A percentile compares a stretch with the other conserved stretches of the same genome.
These are phyloP conservation scores for Theileria equi DNA, from an alignment of 169 alveolate species.

Conservation along the genomic window DNA sequence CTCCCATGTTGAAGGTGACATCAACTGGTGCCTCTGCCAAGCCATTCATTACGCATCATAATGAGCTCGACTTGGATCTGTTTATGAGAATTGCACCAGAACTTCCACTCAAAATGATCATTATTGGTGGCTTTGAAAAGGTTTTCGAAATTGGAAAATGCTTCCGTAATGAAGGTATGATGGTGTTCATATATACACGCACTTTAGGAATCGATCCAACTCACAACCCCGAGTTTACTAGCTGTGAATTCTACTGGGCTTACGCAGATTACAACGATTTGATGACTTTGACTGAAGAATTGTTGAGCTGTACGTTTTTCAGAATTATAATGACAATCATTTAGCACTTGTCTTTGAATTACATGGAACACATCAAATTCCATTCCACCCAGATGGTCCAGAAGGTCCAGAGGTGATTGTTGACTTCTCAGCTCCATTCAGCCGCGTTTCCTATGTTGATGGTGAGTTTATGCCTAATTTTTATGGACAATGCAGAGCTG, in stretches of 20 bases:
- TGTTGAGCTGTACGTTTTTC: conserved; percentile 73
- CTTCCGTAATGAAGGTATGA: conserved; percentile 90
- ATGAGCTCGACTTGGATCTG: conserved; percentile 84
- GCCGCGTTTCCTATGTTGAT: conserved; percentile 86
- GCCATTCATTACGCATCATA: conserved; percentile 89
- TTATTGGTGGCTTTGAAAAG: conserved; percentile 88
- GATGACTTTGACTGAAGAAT: conserved; percentile 86
- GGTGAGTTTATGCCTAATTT: conserved; percentile 4
- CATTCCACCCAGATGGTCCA: conserved; percentile 95
- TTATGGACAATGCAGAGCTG: conserved; percentile 54
- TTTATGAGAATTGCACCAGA: conserved; percentile 95
- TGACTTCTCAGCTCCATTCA: conserved; percentile 98
- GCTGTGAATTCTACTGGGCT: conserved; percentile 90
- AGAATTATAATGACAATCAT: conserved; percentile 3
- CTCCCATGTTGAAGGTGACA: conserved; percentile 89
- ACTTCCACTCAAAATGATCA: conserved; percentile 86
- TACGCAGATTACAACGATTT: conserved; percentile 90
- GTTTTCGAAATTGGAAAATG: conserved; percentile 93
- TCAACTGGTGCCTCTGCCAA: conserved; percentile 93
- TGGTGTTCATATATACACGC: neutral
- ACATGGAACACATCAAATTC: conserved; percentile 90
- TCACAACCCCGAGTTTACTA: conserved; percentile 92
- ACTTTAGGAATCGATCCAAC: conserved; percentile 71
- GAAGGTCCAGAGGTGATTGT: conserved; percentile 86
- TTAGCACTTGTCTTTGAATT: conserved; percentile 81